Evolutionary conservation across 2,329 filamentous ascomycete genomes (phyloP).

Genomic region (Neofusicoccum sp.): DNA sequence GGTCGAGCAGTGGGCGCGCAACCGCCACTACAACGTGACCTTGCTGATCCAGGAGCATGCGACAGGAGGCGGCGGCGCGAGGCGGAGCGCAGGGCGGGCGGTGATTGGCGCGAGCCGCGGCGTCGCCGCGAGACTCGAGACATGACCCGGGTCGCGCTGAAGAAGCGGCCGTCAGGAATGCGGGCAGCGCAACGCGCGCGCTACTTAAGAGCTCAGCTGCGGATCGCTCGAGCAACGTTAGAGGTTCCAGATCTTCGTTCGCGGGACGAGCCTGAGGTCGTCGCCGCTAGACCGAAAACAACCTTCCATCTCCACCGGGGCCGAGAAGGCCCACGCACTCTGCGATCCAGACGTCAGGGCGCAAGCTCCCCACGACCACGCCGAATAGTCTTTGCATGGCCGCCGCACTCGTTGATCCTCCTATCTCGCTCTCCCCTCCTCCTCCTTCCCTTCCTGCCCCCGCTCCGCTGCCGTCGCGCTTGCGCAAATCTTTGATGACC

Average conservation of each 20-base stretch:
- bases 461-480: not conserved
- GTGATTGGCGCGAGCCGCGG: conserved; percentile 10
- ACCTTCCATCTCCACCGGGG: conserved; percentile 17
- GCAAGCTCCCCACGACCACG: conserved; percentile 6
- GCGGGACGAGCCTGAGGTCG: not conserved
- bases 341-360: conserved; percentile 17
- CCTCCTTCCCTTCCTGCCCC: not conserved
- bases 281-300: conserved; percentile 13
- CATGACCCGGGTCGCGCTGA: conserved; percentile 14
- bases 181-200: not conserved
- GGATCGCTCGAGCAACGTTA: not conserved
- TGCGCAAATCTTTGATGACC: conserved; percentile 9
- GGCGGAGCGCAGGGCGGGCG: conserved; percentile 12
- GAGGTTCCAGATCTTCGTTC: no score
- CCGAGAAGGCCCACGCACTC: conserved; percentile 9
- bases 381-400: conserved; percentile 15
- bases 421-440: not conserved
- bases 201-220: not conserved
- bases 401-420: conserved; percentile 19
- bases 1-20: conserved; percentile 5
- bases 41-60: conserved; percentile 14
- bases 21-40: conserved; percentile 15
- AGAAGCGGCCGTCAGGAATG: conserved; percentile 14
- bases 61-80: conserved; percentile 17
- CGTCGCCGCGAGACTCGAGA: conserved; percentile 11